phyloP scores from a whole-genome alignment of 1,284 basidiomycete species.

The Trichosporon inkin region DNA sequence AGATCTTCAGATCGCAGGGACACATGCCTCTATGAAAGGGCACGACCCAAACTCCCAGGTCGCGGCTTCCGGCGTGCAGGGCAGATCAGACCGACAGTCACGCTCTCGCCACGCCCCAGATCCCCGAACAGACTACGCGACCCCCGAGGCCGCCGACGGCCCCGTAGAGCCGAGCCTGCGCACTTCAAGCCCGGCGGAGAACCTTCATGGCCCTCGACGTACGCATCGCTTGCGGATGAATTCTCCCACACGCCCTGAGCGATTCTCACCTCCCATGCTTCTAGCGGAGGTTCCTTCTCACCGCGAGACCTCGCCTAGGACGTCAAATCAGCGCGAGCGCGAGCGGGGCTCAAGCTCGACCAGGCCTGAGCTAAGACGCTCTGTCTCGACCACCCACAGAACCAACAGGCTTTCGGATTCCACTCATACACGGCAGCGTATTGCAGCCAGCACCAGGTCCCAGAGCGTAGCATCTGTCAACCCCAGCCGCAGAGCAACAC shows the following conservation, averaged over 20 bases:
- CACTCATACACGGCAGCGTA: not conserved
- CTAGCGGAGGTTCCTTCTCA: not conserved
- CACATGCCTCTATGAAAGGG: too few species aligned
- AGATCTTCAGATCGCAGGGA: too few species aligned
- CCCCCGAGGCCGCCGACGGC: not conserved
- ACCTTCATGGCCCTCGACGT: not conserved
- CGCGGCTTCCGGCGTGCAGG: too few species aligned
- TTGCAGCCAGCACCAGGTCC: not conserved
- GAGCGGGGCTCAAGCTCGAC: not conserved
- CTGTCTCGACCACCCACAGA: not conserved
- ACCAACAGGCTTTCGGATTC: not conserved
- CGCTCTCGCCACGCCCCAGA: not conserved
- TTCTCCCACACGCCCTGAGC: not conserved
- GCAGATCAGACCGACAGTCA: too few species aligned
- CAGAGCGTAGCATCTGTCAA: not conserved
- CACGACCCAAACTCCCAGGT: too few species aligned
- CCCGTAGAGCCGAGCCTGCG: not conserved
- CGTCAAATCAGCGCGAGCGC: not conserved
- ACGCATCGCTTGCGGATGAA: not conserved
- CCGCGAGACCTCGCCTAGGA: not conserved
- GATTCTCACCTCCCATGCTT: not conserved
- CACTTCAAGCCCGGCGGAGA: not conserved
- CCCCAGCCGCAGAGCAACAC: not conserved
- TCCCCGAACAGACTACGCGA: not conserved
- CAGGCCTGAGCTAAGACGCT: not conserved